Conservation (phyloP, 1,284 basidiomycete species). For the Schizopora paradoxa region DNA sequence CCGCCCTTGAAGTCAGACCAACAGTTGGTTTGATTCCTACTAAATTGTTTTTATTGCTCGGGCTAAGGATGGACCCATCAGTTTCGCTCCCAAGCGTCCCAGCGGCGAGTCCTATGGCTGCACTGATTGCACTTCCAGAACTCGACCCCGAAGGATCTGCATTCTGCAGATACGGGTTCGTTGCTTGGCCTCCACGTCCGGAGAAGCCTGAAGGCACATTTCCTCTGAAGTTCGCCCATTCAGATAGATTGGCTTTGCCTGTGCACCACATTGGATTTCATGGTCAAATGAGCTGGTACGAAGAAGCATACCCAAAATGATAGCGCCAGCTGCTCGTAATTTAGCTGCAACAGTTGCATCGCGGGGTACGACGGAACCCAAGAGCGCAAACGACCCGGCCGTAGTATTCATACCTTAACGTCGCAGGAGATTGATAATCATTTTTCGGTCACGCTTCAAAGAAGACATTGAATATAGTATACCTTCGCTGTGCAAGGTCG, state of each 20-base stretch:
- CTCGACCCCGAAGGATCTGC: constrained; percentile 30
- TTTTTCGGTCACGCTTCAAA: not conserved
- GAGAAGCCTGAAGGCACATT: constrained; percentile 32
- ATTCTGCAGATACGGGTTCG: constrained; percentile 34
- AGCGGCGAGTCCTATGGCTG: constrained; percentile 20
- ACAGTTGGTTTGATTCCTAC: constrained; percentile 51
- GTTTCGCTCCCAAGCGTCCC: constrained; percentile 23
- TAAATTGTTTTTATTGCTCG: constrained; percentile 38
- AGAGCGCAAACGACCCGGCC: constrained; percentile 50
- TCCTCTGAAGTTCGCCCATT: constrained; percentile 9
- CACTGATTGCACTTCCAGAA: constrained; percentile 19
- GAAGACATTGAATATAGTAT: too few relatives aligned
- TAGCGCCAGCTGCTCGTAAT: constrained; percentile 60
- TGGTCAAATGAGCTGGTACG: too few relatives aligned
- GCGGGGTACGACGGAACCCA: constrained; percentile 52
- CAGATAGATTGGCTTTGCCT: constrained; percentile 10
- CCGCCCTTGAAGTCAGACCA: constrained; percentile 44
- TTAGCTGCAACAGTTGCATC: constrained; percentile 59
- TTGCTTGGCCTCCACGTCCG: constrained; percentile 36
- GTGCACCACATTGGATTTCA: too few relatives aligned
- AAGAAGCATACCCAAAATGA: too few relatives aligned
- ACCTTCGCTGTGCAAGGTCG: constrained; percentile 22
- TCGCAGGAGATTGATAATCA: not conserved
- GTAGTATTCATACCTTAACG: constrained; percentile 15
- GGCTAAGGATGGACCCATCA: constrained; percentile 24